phyloP scores from a whole-genome alignment of 495 filamentous ascomycete species.

The Apodospora peruviana region DNA sequence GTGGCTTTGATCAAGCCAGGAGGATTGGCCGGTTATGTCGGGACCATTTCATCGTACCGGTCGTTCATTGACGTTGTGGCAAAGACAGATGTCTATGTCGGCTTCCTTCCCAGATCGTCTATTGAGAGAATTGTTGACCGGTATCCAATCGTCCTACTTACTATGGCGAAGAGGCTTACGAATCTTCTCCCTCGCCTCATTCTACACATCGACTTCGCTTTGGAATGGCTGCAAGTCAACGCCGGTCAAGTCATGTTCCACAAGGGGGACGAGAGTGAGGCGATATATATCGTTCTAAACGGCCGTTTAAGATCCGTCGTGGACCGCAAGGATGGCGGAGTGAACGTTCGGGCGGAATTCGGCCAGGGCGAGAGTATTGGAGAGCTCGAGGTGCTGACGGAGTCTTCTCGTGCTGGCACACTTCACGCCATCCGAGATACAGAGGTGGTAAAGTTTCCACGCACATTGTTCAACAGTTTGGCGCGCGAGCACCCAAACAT shows the following conservation, averaged over 20 bases:
- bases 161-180: conserved; percentile 91
- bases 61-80: conserved; percentile 96
- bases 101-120: conserved; percentile 81
- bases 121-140: conserved; percentile 88
- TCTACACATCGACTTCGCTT: conserved; percentile 93
- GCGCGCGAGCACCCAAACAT: conserved; percentile 96
- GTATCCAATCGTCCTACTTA: conserved; percentile 86
- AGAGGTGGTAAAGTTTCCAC: conserved; percentile 91
- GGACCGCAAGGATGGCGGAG: conserved; percentile 71
- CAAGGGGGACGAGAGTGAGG: conserved; percentile 92
- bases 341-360: conserved; percentile 86
- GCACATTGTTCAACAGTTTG: conserved; percentile 93
- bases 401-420: conserved; percentile 80
- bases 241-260: conserved; percentile 92
- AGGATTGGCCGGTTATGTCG: conserved; percentile 89
- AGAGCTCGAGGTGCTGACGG: conserved; percentile 94
- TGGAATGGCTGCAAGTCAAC: conserved; percentile 96
- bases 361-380: conserved; percentile 97
- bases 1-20: conserved; percentile 93
- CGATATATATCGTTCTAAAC: conserved; percentile 96
- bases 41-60: conserved; percentile 86
- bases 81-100: conserved; percentile 97
- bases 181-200: conserved; percentile 86
- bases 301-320: conserved; percentile 77
- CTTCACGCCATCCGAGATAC: conserved; percentile 95